These are phyloP conservation scores for Letharia lupina DNA, from an alignment of 495 filamentous ascomycete genomes.

Conservation along the genomic window DNA sequence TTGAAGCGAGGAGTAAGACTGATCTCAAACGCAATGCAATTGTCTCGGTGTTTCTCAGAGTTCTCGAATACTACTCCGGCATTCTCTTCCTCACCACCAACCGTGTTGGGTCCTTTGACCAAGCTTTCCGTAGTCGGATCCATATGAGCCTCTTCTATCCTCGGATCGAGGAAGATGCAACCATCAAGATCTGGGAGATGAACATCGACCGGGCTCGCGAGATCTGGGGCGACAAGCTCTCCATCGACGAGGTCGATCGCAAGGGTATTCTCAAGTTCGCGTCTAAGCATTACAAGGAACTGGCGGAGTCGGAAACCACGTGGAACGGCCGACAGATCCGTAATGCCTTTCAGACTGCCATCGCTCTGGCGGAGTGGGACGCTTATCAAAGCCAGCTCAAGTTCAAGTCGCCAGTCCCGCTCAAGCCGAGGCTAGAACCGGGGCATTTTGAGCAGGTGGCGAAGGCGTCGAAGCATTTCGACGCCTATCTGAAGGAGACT, in stretches of 20 bases:
- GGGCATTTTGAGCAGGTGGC: slow-evolving; percentile 10
- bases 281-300: not conserved
- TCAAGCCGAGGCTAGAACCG: not conserved
- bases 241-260: not conserved
- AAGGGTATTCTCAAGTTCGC: not conserved
- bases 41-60: slow-evolving; percentile 18
- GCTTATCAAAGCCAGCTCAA: not conserved
- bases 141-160: slow-evolving; percentile 31
- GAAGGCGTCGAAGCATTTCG: slow-evolving; percentile 14
- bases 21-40: slow-evolving; percentile 42
- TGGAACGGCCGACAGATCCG: slow-evolving; percentile 5
- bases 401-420: not conserved
- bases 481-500: slow-evolving; percentile 6
- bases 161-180: slow-evolving; percentile 27
- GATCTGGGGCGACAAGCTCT: slow-evolving; percentile 33
- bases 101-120: not conserved
- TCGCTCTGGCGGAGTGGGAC: slow-evolving; percentile 34
- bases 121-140: slow-evolving; percentile 40
- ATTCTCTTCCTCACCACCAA: not conserved
- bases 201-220: slow-evolving; percentile 39
- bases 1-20: slow-evolving; percentile 4
- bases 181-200: slow-evolving; percentile 29
- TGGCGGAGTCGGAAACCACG: not conserved
- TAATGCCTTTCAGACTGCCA: slow-evolving; percentile 26
- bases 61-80: slow-evolving; percentile 2